Conservation (phyloP, 225 moss, liverwort and hornwort species). For the Neckera pumila region DNA sequence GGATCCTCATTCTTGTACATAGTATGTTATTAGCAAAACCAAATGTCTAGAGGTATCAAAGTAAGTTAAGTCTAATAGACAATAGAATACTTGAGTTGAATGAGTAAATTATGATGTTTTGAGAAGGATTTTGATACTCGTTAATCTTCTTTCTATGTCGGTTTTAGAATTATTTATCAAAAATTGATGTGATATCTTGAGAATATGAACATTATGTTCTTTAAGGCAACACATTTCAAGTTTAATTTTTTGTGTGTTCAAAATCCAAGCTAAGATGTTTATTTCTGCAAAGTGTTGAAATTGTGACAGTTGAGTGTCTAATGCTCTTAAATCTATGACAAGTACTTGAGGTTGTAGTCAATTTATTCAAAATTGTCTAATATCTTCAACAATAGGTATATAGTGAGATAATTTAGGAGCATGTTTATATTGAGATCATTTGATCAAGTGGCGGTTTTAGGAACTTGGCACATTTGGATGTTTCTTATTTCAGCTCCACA, state of each 20-base stretch:
- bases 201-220: background rate
- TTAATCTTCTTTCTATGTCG: background rate
- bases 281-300: background rate
- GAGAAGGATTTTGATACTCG: background rate
- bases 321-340: background rate
- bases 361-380: accelerated
- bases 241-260: accelerated
- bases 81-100: too few species aligned
- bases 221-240: background rate
- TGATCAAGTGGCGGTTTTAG: background rate
- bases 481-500: background rate
- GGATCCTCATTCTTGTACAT: accelerated
- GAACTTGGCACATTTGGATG: accelerated
- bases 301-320: too few species aligned
- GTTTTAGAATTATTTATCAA: too few species aligned
- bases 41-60: background rate
- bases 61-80: background rate
- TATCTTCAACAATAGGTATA: too few species aligned
- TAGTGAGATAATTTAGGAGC: background rate
- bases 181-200: background rate
- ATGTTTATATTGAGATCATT: background rate
- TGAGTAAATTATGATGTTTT: background rate
- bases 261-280: background rate
- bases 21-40: background rate
- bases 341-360: background rate